These are phyloP conservation scores for Agapanthus africanus DNA, from an alignment of 106 monocot genomes.

Conservation along the genomic window DNA sequence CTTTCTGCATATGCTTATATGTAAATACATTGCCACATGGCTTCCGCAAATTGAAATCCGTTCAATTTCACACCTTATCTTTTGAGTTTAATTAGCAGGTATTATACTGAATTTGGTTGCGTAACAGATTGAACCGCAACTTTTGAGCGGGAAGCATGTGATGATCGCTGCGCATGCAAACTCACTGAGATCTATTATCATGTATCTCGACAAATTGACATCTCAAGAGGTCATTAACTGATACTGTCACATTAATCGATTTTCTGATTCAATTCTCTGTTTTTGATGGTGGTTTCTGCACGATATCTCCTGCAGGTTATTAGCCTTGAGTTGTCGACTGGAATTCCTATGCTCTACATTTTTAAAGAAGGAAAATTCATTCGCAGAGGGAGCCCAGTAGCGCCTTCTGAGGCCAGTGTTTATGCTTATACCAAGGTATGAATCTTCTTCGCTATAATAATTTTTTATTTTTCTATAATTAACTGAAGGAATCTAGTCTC, in stretches of 20 bases:
- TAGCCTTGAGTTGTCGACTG: conserved; percentile 74
- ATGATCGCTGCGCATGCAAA: conserved; percentile 91
- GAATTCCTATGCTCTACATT: conserved; percentile 85
- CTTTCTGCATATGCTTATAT: too few relatives aligned
- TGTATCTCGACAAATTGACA: conserved; percentile 85
- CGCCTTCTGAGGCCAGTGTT: conserved; percentile 61
- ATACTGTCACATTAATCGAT: not conserved
- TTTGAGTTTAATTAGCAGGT: not conserved
- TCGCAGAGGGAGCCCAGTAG: conserved; percentile 70
- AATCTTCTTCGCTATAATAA: too few relatives aligned
- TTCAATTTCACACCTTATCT: not conserved
- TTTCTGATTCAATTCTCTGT: not conserved
- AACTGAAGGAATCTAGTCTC: too few relatives aligned
- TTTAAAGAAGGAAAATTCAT: conserved; percentile 74
- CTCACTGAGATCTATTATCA: conserved; percentile 82
- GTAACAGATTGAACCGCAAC: conserved; percentile 67
- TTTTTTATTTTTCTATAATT: too few relatives aligned
- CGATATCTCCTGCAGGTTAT: conserved; percentile 45
- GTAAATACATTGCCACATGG: too few relatives aligned
- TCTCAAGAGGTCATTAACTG: conserved; percentile 51
- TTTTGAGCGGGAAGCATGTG: conserved; percentile 56
- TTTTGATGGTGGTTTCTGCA: not conserved
- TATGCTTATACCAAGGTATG: conserved; percentile 77
- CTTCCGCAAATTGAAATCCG: too few relatives aligned
- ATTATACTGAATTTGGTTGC: not conserved